These are phyloP conservation scores for Solanum acaule DNA, from an alignment of 257 asterid genomes.

Conservation along the genomic window DNA sequence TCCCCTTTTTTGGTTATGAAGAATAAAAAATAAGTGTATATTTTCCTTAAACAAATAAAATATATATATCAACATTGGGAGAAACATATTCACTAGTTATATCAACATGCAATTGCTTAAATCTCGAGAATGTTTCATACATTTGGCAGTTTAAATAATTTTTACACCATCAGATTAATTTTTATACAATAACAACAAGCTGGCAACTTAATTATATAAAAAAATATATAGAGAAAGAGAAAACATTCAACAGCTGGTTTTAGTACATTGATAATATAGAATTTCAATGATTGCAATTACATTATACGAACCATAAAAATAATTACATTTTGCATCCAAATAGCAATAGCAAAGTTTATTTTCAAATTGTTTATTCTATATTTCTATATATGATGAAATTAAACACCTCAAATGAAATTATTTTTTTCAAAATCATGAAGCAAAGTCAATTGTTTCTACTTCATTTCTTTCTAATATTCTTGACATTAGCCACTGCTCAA, in stretches of 20 bases:
- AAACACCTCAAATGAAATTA: background rate
- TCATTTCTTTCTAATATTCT: slow-evolving; percentile 2
- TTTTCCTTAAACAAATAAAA: too few relatives aligned
- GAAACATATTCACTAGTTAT: too few relatives aligned
- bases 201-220: background rate
- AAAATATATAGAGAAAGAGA: background rate
- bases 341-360: background rate
- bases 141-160: background rate
- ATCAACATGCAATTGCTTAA: too few relatives aligned
- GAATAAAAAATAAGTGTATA: background rate
- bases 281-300: background rate
- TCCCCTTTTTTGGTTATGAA: background rate
- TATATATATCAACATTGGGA: too few relatives aligned
- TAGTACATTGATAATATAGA: background rate
- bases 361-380: background rate
- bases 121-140: too few relatives aligned
- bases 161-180: background rate
- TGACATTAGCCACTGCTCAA: slow-evolving; percentile 17
- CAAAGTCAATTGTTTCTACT: background rate
- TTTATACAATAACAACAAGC: background rate
- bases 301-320: background rate
- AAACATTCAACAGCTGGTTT: background rate
- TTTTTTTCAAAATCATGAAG: background rate
- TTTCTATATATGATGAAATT: background rate
- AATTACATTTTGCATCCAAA: background rate